A percentile compares a stretch with the other conserved stretches of the same genome.
Evolutionary conservation across 176 grass and related monocot genomes (phyloP).

Genomic region (Musa acuminata): DNA sequence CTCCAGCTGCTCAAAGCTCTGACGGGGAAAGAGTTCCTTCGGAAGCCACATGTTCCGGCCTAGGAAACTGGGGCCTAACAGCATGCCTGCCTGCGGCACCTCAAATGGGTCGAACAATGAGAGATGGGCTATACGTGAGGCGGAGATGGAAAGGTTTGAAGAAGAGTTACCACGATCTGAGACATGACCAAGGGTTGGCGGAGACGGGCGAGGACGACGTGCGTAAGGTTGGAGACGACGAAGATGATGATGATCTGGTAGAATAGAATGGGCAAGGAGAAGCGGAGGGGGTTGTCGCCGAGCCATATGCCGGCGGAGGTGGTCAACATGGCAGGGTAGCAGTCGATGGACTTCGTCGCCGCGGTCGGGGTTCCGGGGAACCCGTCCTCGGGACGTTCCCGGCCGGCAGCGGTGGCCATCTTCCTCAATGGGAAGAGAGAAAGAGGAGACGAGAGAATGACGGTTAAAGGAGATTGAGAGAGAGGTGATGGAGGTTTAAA

Average conservation of each 20-base stretch:
- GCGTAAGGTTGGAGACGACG: background rate
- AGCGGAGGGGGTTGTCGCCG: background rate
- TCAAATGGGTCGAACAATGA: too few relatives aligned
- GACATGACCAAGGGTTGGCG: background rate
- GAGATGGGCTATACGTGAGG: too few relatives aligned
- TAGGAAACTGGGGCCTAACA: background rate
- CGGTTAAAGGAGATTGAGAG: too few relatives aligned
- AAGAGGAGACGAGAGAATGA: too few relatives aligned
- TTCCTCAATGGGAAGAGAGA: too few relatives aligned
- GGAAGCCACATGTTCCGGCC: background rate
- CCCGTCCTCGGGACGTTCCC: too few relatives aligned
- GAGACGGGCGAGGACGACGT: background rate
- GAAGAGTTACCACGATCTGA: background rate
- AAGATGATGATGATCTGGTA: conserved; percentile 16
- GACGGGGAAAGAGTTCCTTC: background rate
- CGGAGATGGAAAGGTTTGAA: too few relatives aligned
- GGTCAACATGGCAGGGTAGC: background rate
- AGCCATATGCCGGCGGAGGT: background rate
- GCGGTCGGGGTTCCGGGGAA: too few relatives aligned
- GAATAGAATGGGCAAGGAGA: background rate
- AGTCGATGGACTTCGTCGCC: background rate
- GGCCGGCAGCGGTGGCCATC: too few relatives aligned
- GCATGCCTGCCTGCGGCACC: background rate
- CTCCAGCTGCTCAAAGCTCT: background rate
- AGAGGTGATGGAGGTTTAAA: too few relatives aligned